Evolutionary conservation across 352 stramenopile genomes (phyloP).

Genomic region (Peronosclerospora sorghi): DNA sequence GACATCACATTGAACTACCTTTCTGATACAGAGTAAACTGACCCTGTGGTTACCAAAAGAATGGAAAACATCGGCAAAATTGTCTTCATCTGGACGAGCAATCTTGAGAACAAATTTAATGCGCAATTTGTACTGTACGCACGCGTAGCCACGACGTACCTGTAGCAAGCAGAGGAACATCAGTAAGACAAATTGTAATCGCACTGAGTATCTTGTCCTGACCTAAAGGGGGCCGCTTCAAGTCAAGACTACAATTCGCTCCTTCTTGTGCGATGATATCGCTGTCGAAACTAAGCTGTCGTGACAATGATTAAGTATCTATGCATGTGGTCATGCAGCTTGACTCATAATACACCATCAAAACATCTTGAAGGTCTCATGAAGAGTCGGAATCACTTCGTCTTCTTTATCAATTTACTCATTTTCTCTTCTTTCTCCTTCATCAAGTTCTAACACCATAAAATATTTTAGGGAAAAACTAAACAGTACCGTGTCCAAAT

Average conservation of each 20-base stretch:
- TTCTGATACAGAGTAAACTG: neutral
- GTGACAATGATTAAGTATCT: neutral
- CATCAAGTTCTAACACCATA: constrained; percentile 15
- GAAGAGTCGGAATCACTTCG: constrained; percentile 20
- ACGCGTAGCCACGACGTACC: constrained; percentile 54
- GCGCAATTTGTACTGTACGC: constrained; percentile 51
- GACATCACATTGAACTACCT: neutral
- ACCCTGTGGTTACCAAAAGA: constrained; percentile 52
- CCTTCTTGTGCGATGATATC: constrained; percentile 36
- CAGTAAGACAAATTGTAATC: too few relatives aligned
- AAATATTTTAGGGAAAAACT: too few relatives aligned
- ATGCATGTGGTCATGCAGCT: neutral
- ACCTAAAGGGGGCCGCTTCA: constrained; percentile 42
- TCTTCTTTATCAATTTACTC: constrained; percentile 25
- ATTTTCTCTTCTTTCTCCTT: constrained; percentile 21
- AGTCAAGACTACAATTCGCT: constrained; percentile 39
- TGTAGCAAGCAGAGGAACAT: constrained; percentile 2
- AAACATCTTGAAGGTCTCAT: constrained; percentile 26
- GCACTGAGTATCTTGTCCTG: neutral
- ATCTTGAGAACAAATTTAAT: constrained; percentile 50
- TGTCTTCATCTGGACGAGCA: constrained; percentile 32
- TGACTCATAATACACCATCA: constrained; percentile 16
- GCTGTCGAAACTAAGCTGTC: constrained; percentile 34
- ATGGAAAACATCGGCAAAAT: constrained; percentile 28
- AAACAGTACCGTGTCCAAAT: too few relatives aligned